Base-by-base conservation (phyloP, 2,329 filamentous ascomycete species). In the Pezicula rhizophila region DNA sequence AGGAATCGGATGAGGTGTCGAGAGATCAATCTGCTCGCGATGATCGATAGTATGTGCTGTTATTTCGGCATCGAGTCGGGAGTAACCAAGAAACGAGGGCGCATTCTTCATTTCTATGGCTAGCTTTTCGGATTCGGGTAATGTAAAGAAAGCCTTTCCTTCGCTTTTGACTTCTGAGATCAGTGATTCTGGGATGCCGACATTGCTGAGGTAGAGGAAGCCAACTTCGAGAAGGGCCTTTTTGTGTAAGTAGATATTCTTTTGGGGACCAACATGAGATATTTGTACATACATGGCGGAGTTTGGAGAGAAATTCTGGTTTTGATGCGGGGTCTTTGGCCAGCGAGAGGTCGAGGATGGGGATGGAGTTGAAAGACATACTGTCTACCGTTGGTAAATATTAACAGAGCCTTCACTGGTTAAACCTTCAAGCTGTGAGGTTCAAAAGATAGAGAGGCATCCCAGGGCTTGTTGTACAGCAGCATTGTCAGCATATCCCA, bases 1-100 rank as follows among this genome's bases (percentile, higher is more conserved):
- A 0, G 85, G 87, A 1, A 85, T 44, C 0, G 82, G 73, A 59
- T 93, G 87, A 46, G 88, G 82, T 0, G 89, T 95, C 0, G 87
- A 89, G 45, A 95, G 77, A 66, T 95, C 89, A 53, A 95, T 84
- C 65, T 95, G 89, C 66, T 95, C 89, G 45, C 89, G 78, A 72
- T 90, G 86, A 68, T 95, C 89, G 58, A 80, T 76, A 44, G 79
- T 77, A 56, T 84, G 81, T 17, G 87, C 87, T 4, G 89, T 95
- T 60, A 85, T 76, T 63, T 85, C 83, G 54, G 81, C 80, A 3
- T 78, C 77, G 47, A 86, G 77, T 20, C 74, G 75, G 26, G 81
- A 84, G 67, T 86, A 86, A 49, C 84, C 84, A 15, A 89, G 73
- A 66, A 89, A 89, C 8, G 82, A 86, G 4, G 79, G 76, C 2